These are phyloP conservation scores for Trichoderma harzianum DNA, from an alignment of 2,329 filamentous ascomycete species.

Conservation along the genomic window DNA sequence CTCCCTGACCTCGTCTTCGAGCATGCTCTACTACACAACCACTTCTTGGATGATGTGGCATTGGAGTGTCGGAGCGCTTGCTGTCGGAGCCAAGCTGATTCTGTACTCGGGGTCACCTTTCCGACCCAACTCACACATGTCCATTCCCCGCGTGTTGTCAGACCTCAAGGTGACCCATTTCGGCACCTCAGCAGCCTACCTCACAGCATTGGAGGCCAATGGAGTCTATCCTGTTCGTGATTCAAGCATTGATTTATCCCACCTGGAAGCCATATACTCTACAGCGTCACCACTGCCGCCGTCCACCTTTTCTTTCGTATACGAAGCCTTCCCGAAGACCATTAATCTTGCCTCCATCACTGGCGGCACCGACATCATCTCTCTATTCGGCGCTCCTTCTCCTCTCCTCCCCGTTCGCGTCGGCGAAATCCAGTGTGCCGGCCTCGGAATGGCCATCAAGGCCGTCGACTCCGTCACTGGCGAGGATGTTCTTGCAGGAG, in stretches of 20 bases:
- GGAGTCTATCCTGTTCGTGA: constrained; percentile 55
- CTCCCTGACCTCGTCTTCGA: constrained; percentile 68
- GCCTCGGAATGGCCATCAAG: constrained; percentile 73
- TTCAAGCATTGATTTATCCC: constrained; percentile 53
- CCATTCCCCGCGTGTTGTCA: constrained; percentile 78
- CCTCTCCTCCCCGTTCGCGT: constrained; percentile 68
- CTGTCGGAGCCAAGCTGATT: constrained; percentile 76
- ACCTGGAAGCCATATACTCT: constrained; percentile 83
- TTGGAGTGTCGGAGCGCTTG: constrained; percentile 85
- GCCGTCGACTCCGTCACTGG: constrained; percentile 58
- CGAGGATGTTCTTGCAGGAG: constrained; percentile 53
- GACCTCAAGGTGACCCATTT: constrained; percentile 85
- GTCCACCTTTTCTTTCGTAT: constrained; percentile 88
- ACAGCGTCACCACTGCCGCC: constrained; percentile 90
- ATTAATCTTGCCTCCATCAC: constrained; percentile 92
- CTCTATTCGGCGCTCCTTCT: constrained; percentile 84
- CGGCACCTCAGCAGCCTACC: constrained; percentile 90
- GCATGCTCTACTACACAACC: constrained; percentile 90
- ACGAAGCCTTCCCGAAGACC: constrained; percentile 72
- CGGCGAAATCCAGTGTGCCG: constrained; percentile 75
- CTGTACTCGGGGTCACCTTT: constrained; percentile 95
- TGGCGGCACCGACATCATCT: constrained; percentile 94
- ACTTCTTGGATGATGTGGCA: constrained; percentile 99
- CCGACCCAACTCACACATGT: constrained; percentile 71
- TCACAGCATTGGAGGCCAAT: constrained; percentile 84